Evolutionary conservation across 805 yeast genomes (phyloP), one percentile per base, ranked within the genome.

Genomic region (Spathaspora sp.): DNA sequence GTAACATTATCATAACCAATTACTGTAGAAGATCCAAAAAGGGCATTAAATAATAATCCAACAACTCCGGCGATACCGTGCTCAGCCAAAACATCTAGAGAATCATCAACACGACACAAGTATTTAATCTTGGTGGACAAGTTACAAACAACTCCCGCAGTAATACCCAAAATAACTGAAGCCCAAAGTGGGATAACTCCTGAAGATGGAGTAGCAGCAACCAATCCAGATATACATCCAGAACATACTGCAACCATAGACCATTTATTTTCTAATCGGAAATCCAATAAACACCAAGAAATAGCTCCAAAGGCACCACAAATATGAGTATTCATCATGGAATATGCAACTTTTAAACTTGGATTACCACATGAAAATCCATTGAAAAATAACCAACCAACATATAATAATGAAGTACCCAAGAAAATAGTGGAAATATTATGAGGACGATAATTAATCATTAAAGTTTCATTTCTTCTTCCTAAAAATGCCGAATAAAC

Each of bases 331-430:
- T 94, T 93, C 87, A 91, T 82, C 67, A 92, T 86, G 20, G 97
- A 92, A 64, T 91, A 91, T 12, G 89, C 85, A 1, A 96, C 92
- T 60, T 89, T 83, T 58, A 91, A 69, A 47, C 88, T 85, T 7
- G 97, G 97, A 44, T 87, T 85, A 16, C 84, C 76, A 51, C 96
- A 87, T 11, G 96, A 83, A 51, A 93, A 94, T 18, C 97, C 96
- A 67, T 93, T 94, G 80, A 93, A 93, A 16, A 94, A 91, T 50
- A 93, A 77, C 99, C 99, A 93, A 6, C 98, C 98, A 62, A 89
- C 85, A 87, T 97, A 94, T 57, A 93, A 80, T 39, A 93, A 68
- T 18, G 82, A 72, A 1, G 97, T 92, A 44, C 98, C 98, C 59
- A 93, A 72, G 16, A 96, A 89, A 48, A 94, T 89, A 68, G 92